Evolutionary conservation across 768 basidiomycete species (phyloP), one percentile per base, ranked within the genome.

Genomic region (Russula ochroleuca): DNA sequence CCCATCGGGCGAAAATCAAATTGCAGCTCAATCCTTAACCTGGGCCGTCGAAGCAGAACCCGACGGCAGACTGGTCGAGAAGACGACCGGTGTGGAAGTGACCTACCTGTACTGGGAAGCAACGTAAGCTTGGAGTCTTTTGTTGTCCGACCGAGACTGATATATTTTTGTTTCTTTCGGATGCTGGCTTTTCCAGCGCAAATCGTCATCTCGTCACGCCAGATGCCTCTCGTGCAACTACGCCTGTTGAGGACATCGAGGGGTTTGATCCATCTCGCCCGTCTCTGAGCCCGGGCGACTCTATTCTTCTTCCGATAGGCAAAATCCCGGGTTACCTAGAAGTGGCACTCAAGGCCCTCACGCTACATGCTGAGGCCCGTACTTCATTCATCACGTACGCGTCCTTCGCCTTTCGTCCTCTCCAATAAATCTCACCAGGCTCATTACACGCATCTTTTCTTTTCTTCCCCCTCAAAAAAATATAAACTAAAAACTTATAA

Each of bases 301-400:
- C 58, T 13, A 23, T 64, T 9, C 67, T 78, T 7, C 61, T 80
- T 56, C 59, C 69, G 10, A 64, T 73, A 17, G 15, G 55, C 28
- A 51, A 73, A 17, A 64, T 78, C 9, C 72, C 77, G 5, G 62
- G 62, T 1, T 79, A 80, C 63, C 72, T 80, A 43, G 75, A 80
- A 62, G 68, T 68, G 77, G 14, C 37, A 23, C 66, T 67, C 33
- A 65, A 65, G 9, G 66, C 69, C 8, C 72, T 82, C 1, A 71
- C 75, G 0, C 75, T 81, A 7, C 74, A 81, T 61, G 76, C 72
- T 1, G 76, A 79, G 57, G 80, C 79, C 2, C 72, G 78, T 50
- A 78, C 76, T 23, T 77, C 77, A 7, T 81, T 82, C 70, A 78
- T 82, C 65, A 80, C 79, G 75, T 79, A 63, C 23, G 75, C 35